phyloP scores from a whole-genome alignment of 75 land plant genomes.

The Pinus albicaulis region DNA sequence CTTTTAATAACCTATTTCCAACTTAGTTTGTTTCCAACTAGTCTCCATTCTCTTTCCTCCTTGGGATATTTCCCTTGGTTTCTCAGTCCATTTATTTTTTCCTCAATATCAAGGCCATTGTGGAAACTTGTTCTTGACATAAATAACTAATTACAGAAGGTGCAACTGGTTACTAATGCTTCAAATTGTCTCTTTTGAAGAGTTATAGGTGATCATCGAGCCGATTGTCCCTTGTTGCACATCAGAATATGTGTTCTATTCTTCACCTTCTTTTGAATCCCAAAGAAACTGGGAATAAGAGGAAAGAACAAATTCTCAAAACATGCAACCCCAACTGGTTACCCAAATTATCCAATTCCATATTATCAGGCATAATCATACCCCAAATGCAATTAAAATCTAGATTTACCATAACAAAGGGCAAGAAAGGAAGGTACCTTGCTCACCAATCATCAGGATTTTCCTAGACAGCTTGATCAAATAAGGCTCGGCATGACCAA shows the following conservation, averaged over 20 bases:
- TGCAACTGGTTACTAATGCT: neutral
- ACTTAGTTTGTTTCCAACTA: too few relatives aligned
- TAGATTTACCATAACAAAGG: neutral
- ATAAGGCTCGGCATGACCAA: too few relatives aligned
- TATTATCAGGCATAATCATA: neutral
- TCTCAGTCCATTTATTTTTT: too few relatives aligned
- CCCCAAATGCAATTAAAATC: neutral
- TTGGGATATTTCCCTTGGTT: too few relatives aligned
- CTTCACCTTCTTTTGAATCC: conserved; percentile 60
- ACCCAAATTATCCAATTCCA: neutral
- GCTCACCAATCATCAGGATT: too few relatives aligned
- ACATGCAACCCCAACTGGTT: neutral
- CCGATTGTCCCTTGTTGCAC: neutral
- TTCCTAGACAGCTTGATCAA: too few relatives aligned
- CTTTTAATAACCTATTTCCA: too few relatives aligned
- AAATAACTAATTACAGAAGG: neutral
- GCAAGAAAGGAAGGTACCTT: neutral
- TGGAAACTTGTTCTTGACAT: too few relatives aligned
- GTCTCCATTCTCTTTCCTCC: too few relatives aligned
- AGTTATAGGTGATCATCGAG: neutral
- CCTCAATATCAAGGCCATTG: too few relatives aligned
- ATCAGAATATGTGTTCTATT: neutral
- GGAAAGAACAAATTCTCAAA: conserved; percentile 55
- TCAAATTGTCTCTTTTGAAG: neutral
- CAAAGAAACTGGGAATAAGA: conserved; percentile 72